Evolutionary conservation across 106 monocot genomes (phyloP), one percentile per base, ranked within the genome.

Genomic region (Ottelia alismoides): DNA sequence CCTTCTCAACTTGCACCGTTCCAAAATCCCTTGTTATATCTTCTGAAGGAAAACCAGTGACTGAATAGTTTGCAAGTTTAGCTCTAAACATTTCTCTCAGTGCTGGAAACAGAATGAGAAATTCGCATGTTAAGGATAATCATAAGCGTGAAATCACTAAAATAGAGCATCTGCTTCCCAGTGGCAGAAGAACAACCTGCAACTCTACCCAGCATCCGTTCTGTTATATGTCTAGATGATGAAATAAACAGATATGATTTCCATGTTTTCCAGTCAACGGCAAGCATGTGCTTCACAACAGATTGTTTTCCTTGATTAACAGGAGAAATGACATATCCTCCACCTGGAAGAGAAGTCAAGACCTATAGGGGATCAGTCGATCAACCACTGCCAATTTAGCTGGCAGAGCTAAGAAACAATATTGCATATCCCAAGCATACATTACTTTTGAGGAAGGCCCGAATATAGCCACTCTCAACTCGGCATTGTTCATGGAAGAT

Each of bases 371-470:
- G 6, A 43, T 43, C 16, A 16, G 16, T 6, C 16, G 16, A 43
- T 43, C n/a, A n/a, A 16, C 40, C 40, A 43, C 6, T 7, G 6
- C 10, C 40, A 7, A 43, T 43, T 43, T 7, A 43, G 16, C 16
- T 21, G 56, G 47, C 9, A 60, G 18, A 18, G 26, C 7, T 18
- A 50, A 18, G 7, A 2, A 62, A 21, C 64, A 22, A 17, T 25
- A 54, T n/a, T n/a, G n/a, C n/a, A n/a, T n/a, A 74, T 20, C 32
- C 49, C 70, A 68, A 80, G 79, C 82, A 78, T 80, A 83, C 89
- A 80, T 98, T 98, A 98, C 98, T 98, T 98, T 98, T 98, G 83
- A 98, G 85, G 72, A 72, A 82, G 31, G 90, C 85, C 49, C 98
- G 77, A 22, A 86, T 45, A 62, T 82, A 90, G 68, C 90, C 82